Base-by-base conservation (phyloP, 352 stramenopile genomes). In the Globisporangium uncinulatum region DNA sequence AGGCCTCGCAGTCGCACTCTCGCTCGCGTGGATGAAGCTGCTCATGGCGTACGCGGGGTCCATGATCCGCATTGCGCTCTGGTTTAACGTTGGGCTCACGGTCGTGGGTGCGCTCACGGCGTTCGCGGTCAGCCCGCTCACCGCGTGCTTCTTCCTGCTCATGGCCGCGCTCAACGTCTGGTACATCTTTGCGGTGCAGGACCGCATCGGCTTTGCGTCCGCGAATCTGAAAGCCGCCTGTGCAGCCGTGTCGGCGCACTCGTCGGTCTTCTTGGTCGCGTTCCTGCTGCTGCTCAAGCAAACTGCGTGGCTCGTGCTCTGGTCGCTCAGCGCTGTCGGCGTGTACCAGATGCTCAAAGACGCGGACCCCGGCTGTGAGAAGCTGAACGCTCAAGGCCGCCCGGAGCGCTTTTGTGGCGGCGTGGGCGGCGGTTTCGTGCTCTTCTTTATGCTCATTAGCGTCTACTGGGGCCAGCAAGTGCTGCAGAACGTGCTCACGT, bases 401-500 rank as follows among this genome's bases (percentile, higher is more conserved):
- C 49, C 45, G 17, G 14, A 67, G 39, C 68, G 80, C 21, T 60
- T 87, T 9, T 94, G 84, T 48, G 82, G 86, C 7, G 84, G 82
- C 19, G 47, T 76, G 0, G 73, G 70, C 21, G 80, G 76, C 11
- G 84, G 80, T 36, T 62, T 84, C 13, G 64, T 75, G 54, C 48
- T 92, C 36, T 94, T 94, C 51, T 89, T 88, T 65, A 73, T 92
- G 74, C 76, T 94, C 21, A 67, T 92, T 50, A 89, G 76, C 58
- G 66, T 94, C 6, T 94, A 90, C 63, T 94, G 82, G 82, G 84
- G 84, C 17, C 82, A 92, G 54, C 83, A 92, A 57, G 81, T 92
- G 51, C 64, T 94, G 51, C 79, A 91, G 66, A 94, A 94, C 56
- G 78, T 94, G 19, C 62, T 92, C 19, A 94, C 81, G 10, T 92